Evolutionary conservation across 768 basidiomycete genomes (phyloP), one percentile per base, ranked within the genome.

Genomic region (Panus rudis): DNA sequence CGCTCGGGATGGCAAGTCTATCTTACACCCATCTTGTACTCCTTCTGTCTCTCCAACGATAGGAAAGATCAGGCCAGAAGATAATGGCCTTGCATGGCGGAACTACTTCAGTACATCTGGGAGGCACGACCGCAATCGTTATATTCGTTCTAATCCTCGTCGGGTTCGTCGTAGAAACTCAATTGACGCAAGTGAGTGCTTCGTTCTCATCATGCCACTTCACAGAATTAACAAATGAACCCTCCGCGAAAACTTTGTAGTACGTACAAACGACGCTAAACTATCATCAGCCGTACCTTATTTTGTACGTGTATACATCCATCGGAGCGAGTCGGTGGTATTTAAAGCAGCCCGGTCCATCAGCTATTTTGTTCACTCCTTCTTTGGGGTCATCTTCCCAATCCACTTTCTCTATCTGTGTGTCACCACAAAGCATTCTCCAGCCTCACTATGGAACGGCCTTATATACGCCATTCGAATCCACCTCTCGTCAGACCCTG

Each of bases 361-460:
- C 55, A 92, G 91, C 62, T 96, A 86, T 63, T 59, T 92, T 42
- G 91, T 92, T 4, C 94, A 98, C 61, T 84, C 88, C 3, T 70
- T 75, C 1, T 86, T 97, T 61, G 56, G 70, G 14, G 54, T 93
- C 49, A 78, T 88, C 51, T 84, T 93, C 50, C 92, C 92, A 0
- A 54, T 89, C 11, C 94, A 98, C 65, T 61, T 93, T 16, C 50
- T 80, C 19, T 78, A 80, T 53, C 75, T 97, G 21, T 58, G 63
- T 6, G 40, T 71, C 35, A 74, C 69, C 28, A 70, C 76, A 14
- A 59, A 70, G 33, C 61, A 73, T 26, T 68, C 81, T 2, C 51
- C 74, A 44, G 54, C 63, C 34, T 62, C 74, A 0, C 64, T 88
- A 20, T 52, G 81, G 30, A 60, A 63, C 2, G 75, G 73, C 12